Evolutionary conservation across 768 basidiomycete species (phyloP), one percentile per base, ranked within the genome.

Genomic region (Kwoniella shandongensis): DNA sequence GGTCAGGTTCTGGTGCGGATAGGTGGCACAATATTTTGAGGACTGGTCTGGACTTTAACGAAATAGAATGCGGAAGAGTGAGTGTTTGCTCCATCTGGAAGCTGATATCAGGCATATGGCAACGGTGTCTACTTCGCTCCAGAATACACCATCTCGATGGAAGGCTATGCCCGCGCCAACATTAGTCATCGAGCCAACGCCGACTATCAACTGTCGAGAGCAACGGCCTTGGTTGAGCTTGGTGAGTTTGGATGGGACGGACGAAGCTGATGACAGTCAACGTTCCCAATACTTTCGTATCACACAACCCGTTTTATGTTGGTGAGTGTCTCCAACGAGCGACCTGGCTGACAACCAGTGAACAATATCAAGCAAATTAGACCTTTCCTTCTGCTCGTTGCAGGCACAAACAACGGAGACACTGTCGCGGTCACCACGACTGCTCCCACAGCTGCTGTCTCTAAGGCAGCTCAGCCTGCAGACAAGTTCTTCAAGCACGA

Each of bases 21-120:
- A 30, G 59, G 32, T 69, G 65, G 65, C 67, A 69, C 41, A 69
- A 69, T 54, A 69, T 69, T 25, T 59, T 69, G 1, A 25, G 67
- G 10, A 59, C 50, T 0, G 67, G 67, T 6, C 49, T 69, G 26
- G 65, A 69, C 46, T 69, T 61, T 41, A 18, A 23, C 3, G 67
- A 69, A 12, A 51, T 48, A 18, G 59, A 51, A 7, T 59, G 59
- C 51, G 67, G 22, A 4, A 50, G 67, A 44, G 66, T 65, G 23
- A 54, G 62, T 55, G 13, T 23, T 25, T 27, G 22, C 8, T 45
- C 13, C 26, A 20, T 23, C 35, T 12, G n/a, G n/a, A 1, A 12
- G 25, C 29, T 60, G 29, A 61, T 27, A 32, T 11, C 17, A 67
- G 56, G 59, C 59, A 26, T 65, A 65, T 38, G 67, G 67, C 3